Evolutionary conservation across 106 monocot species (phyloP).

Genomic region (Dendrobium huoshanense): DNA sequence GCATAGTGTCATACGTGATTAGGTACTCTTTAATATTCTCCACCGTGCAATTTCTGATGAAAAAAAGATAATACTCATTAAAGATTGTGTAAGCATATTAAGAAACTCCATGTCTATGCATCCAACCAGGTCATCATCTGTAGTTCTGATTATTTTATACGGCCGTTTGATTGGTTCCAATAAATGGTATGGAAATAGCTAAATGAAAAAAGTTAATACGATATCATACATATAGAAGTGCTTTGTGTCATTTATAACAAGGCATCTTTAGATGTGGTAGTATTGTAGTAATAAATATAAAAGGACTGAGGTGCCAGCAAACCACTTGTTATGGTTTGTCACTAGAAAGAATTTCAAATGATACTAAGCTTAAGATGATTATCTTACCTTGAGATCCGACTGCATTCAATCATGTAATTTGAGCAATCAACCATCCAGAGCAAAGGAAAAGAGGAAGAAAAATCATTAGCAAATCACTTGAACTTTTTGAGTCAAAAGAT

Average conservation of each 20-base stretch:
- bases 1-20: not conserved
- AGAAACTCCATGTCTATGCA: not conserved
- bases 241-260: not conserved
- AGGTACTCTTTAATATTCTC: not conserved
- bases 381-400: conserved; percentile 69
- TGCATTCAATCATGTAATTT: conserved; percentile 19
- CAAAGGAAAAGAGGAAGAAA: conserved; percentile 9
- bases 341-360: not conserved
- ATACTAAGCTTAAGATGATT: not conserved
- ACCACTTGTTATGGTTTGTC: not conserved
- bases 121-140: no score
- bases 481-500: conserved; percentile 8
- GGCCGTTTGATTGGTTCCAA: not conserved
- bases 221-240: not conserved
- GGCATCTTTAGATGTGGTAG: not conserved
- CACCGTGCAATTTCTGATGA: not conserved
- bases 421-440: conserved; percentile 7
- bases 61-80: not conserved
- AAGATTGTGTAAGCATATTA: not conserved
- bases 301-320: not conserved
- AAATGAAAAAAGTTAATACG: not conserved
- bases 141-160: no score
- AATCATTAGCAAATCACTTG: conserved; percentile 10
- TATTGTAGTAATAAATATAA: not conserved
- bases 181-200: not conserved